phyloP scores from a whole-genome alignment of 352 stramenopile genomes.

The Phytophthora litchii region DNA sequence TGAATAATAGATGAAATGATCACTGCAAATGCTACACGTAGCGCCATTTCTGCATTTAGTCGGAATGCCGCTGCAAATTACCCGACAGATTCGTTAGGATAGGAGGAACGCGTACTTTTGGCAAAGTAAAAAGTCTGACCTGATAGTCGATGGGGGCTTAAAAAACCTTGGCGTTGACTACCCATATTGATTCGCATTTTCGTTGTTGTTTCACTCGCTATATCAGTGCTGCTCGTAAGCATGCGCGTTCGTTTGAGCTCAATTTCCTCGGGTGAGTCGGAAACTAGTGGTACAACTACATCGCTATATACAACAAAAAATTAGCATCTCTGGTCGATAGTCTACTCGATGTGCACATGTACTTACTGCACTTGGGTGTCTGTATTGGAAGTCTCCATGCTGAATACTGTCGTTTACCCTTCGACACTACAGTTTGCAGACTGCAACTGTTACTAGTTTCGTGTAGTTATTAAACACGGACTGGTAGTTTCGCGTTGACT shows the following conservation, averaged over 20 bases:
- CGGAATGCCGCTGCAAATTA: constrained; percentile 31
- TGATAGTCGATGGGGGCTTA: constrained; percentile 30
- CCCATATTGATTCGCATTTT: constrained; percentile 30
- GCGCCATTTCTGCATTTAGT: constrained; percentile 46
- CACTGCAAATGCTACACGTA: constrained; percentile 63
- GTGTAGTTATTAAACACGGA: too few species aligned
- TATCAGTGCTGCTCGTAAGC: constrained; percentile 21
- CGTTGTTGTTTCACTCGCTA: constrained; percentile 14
- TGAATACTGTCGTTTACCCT: too few species aligned
- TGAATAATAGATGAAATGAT: constrained; percentile 68
- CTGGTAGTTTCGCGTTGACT: too few species aligned
- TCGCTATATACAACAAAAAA: constrained; percentile 1
- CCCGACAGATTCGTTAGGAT: too few species aligned
- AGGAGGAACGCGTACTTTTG: neutral
- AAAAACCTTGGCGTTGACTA: constrained; percentile 16
- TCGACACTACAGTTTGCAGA: too few species aligned
- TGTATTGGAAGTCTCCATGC: too few species aligned
- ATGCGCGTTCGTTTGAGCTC: constrained; percentile 8
- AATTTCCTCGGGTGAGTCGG: neutral
- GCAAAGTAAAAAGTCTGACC: constrained; percentile 15
- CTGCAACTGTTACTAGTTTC: too few species aligned
- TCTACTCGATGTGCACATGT: too few species aligned
- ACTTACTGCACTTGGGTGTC: too few species aligned
- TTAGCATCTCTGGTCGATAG: too few species aligned
- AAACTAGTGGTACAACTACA: constrained; percentile 3